Evolutionary conservation across 768 basidiomycete genomes (phyloP).

Genomic region (Suillus occidentalis): DNA sequence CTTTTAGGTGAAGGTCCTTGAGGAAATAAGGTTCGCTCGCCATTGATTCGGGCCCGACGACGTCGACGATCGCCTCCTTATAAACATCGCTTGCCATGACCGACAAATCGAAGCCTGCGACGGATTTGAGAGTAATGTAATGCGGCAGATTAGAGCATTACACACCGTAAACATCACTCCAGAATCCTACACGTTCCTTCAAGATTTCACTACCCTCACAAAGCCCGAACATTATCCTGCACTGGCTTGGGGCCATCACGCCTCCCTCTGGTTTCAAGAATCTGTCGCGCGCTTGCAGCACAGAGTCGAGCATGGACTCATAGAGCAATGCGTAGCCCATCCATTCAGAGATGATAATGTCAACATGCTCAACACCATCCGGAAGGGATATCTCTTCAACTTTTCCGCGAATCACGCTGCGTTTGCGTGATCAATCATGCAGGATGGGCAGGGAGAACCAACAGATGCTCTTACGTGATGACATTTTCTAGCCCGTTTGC

Average conservation of each 20-base stretch:
- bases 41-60: constrained; percentile 64
- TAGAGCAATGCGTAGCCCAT: constrained; percentile 93
- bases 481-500: constrained; percentile 70
- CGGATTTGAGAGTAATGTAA: neutral
- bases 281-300: constrained; percentile 82
- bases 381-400: constrained; percentile 85
- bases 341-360: constrained; percentile 97
- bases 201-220: constrained; percentile 74
- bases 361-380: constrained; percentile 71
- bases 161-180: constrained; percentile 89
- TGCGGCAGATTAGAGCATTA: neutral
- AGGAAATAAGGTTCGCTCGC: constrained; percentile 62
- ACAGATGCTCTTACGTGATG: constrained; percentile 51
- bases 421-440: neutral
- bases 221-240: constrained; percentile 78
- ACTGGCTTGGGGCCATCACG: constrained; percentile 90
- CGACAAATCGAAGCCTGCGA: constrained; percentile 81
- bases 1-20: constrained; percentile 75
- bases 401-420: constrained; percentile 82
- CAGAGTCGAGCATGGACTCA: constrained; percentile 97
- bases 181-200: constrained; percentile 85
- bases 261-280: constrained; percentile 73
- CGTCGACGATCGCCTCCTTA: constrained; percentile 82
- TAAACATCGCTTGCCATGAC: constrained; percentile 76
- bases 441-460: neutral